Evolutionary conservation across 2,329 filamentous ascomycete genomes (phyloP).

Genomic region (Colletotrichum camelliae): DNA sequence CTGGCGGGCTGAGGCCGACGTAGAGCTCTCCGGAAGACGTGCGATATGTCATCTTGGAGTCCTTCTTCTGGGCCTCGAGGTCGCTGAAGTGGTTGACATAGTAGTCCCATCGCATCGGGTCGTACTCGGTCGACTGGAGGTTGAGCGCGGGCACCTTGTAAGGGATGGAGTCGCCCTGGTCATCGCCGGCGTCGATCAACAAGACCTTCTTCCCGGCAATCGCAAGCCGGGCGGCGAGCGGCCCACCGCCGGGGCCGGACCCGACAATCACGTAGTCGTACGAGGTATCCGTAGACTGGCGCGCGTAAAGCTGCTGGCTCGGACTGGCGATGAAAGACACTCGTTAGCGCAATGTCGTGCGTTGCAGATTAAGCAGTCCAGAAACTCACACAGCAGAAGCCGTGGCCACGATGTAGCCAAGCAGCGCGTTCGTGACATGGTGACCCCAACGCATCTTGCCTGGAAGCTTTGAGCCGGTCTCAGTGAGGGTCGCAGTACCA

Average conservation of each 20-base stretch:
- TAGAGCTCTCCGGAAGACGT: conserved; percentile 40
- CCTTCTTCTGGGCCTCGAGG: conserved; percentile 37
- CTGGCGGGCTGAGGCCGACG: conserved; percentile 42
- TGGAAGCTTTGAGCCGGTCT: not conserved
- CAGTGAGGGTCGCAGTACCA: not conserved
- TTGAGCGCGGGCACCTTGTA: conserved; percentile 32
- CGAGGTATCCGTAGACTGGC: not conserved
- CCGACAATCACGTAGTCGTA: conserved; percentile 68
- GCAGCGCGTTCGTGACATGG: not conserved
- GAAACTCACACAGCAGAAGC: conserved; percentile 11
- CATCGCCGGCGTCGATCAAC: conserved; percentile 64
- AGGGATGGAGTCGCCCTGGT: conserved; percentile 45
- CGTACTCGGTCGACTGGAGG: conserved; percentile 25
- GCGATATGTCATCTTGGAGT: conserved; percentile 59
- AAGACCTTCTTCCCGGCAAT: conserved; percentile 61
- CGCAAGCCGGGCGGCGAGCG: conserved; percentile 60
- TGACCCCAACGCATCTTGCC: conserved; percentile 9
- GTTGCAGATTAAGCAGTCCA: not conserved
- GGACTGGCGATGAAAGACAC: not conserved
- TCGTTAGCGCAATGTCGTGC: not conserved
- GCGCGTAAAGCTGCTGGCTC: not conserved
- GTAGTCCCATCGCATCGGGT: conserved; percentile 24
- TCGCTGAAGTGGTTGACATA: conserved; percentile 24
- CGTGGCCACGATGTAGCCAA: conserved; percentile 8
- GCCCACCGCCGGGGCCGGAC: conserved; percentile 60